Conservation (phyloP, 768 basidiomycete species). For the Boletus sensibilis region DNA sequence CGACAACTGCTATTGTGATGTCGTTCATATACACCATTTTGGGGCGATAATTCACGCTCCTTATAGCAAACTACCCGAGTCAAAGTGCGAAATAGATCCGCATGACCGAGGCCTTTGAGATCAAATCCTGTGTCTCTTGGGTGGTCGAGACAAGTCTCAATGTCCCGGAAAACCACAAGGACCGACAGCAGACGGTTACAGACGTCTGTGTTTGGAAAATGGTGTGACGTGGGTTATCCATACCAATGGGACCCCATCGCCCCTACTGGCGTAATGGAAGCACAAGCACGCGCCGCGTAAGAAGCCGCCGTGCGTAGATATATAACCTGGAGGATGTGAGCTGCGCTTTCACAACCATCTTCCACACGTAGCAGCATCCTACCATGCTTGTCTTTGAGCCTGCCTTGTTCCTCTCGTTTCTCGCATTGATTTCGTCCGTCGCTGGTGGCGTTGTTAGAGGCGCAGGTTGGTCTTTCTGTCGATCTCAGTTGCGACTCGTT, state of each 20-base stretch:
- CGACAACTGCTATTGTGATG: background rate
- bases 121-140: slow-evolving; percentile 5
- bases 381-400: slow-evolving; percentile 15
- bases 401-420: slow-evolving; percentile 10
- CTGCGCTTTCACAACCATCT: background rate
- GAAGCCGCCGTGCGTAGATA: background rate
- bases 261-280: background rate
- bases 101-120: background rate
- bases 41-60: background rate
- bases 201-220: no score
- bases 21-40: slow-evolving; percentile 1
- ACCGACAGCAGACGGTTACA: no score
- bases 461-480: slow-evolving; percentile 6
- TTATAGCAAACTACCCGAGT: background rate
- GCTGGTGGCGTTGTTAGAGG: slow-evolving; percentile 2
- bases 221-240: no score
- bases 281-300: background rate
- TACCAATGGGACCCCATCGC: no score
- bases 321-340: slow-evolving; percentile 8
- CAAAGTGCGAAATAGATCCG: background rate
- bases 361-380: background rate
- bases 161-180: background rate
- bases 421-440: slow-evolving; percentile 9
- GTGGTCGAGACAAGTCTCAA: background rate
- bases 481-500: background rate